Conservation (phyloP, 371 early-diverging fungal species). For the Mortierella sp. region DNA sequence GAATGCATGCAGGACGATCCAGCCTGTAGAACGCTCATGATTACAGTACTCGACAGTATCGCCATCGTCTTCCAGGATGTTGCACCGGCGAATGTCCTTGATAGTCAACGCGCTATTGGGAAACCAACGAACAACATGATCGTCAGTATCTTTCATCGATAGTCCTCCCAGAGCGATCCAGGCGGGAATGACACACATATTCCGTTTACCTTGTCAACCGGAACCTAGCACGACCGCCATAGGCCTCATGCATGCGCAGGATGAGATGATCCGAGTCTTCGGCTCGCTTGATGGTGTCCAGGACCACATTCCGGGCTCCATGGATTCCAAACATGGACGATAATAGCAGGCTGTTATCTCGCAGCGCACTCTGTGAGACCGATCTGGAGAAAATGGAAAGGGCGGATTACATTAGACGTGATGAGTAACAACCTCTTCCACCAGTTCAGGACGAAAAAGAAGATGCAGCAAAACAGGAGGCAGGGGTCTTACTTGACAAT, state of each 20-base stretch:
- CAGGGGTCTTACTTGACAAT: slow-evolving; percentile 61
- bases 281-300: slow-evolving; percentile 90
- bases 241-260: slow-evolving; percentile 90
- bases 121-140: background rate
- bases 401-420: too few species aligned
- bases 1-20: slow-evolving; percentile 67
- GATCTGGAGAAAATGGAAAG: slow-evolving; percentile 6
- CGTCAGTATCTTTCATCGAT: background rate
- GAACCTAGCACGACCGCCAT: slow-evolving; percentile 85
- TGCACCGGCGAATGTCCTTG: slow-evolving; percentile 68
- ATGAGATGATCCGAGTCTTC: slow-evolving; percentile 82
- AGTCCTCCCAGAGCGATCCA: background rate
- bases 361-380: slow-evolving; percentile 9
- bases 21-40: slow-evolving; percentile 48
- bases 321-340: slow-evolving; percentile 63
- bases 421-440: too few species aligned
- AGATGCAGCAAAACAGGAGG: background rate
- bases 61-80: slow-evolving; percentile 80
- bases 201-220: slow-evolving; percentile 65
- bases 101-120: slow-evolving; percentile 56
- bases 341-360: slow-evolving; percentile 30
- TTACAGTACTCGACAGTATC: slow-evolving; percentile 29
- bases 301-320: slow-evolving; percentile 76
- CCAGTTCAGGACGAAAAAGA: background rate
- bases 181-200: too few species aligned